phyloP scores from a whole-genome alignment of 805 yeast species.

The Myxozyma lipomycoides region DNA sequence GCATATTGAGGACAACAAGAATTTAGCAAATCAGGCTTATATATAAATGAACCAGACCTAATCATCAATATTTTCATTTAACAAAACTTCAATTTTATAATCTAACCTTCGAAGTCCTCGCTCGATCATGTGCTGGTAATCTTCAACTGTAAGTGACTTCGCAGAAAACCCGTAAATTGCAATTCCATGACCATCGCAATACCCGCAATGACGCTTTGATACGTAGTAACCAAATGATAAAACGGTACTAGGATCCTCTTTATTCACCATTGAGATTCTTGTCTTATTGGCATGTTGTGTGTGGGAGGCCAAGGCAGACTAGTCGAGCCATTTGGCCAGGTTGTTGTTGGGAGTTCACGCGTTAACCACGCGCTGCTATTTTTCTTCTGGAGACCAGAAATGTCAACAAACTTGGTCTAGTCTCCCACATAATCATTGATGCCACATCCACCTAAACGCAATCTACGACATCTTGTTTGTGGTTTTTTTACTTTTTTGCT shows the following conservation, averaged over 20 bases:
- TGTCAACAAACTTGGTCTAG: too few species aligned
- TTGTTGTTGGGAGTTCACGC: too few species aligned
- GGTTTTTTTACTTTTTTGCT: too few species aligned
- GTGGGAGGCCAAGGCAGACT: too few species aligned
- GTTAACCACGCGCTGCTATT: too few species aligned
- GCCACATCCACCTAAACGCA: too few species aligned
- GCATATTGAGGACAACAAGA: conserved; percentile 79
- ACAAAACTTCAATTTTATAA: not conserved
- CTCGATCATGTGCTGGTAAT: conserved; percentile 64
- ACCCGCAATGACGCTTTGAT: conserved; percentile 56
- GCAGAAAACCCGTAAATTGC: conserved; percentile 38
- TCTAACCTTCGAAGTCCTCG: conserved; percentile 49
- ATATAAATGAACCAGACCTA: conserved; percentile 68
- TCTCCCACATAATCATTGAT: too few species aligned
- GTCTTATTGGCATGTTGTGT: too few species aligned
- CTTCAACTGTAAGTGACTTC: conserved; percentile 46
- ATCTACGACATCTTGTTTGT: too few species aligned
- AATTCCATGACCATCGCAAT: conserved; percentile 51
- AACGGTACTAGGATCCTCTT: conserved; percentile 10
- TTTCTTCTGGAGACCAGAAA: too few species aligned
- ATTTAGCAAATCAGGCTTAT: conserved; percentile 62
- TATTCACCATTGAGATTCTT: conserved; percentile 8
- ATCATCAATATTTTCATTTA: not conserved
- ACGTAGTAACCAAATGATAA: conserved; percentile 12
- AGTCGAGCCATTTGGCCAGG: too few species aligned